Conservation (phyloP, 129 eudicot genomes). For the Logfia minima region DNA sequence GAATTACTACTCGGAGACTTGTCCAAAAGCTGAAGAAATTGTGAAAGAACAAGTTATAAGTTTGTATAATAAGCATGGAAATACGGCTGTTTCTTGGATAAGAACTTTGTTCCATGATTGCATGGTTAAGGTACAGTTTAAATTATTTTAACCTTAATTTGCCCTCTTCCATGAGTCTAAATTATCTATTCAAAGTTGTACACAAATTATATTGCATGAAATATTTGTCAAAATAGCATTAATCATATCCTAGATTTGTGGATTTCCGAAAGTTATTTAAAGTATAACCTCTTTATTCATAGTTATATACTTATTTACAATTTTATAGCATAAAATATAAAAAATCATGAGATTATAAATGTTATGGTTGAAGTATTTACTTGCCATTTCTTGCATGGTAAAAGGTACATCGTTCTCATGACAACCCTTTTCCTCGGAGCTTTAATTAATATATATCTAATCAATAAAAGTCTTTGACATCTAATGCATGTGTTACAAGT, state of each 20-base stretch:
- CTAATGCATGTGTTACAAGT: background rate
- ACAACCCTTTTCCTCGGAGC: constrained; percentile 3
- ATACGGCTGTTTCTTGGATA: constrained; percentile 92
- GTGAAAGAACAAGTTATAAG: constrained; percentile 56
- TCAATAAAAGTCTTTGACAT: background rate
- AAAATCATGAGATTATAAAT: background rate
- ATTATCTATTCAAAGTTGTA: background rate
- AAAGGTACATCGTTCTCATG: constrained; percentile 1
- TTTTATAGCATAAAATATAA: background rate
- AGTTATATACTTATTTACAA: background rate
- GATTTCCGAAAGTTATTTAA: background rate
- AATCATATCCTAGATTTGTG: background rate
- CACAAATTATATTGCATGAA: background rate
- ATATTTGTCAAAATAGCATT: background rate
- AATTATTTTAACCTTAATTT: background rate
- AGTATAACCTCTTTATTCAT: background rate
- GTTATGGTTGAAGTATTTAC: background rate
- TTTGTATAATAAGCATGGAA: constrained; percentile 68
- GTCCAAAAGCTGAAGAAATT: constrained; percentile 75
- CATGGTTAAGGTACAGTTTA: constrained; percentile 55
- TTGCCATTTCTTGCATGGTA: constrained; percentile 12
- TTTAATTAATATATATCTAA: background rate
- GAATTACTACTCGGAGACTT: constrained; percentile 62
- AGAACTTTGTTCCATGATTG: constrained; percentile 92
- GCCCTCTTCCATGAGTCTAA: background rate